A percentile compares a stretch with the other conserved stretches of the same genome.
Conservation (phyloP, 129 eudicot genomes). For the Helianthus tuberosus region DNA sequence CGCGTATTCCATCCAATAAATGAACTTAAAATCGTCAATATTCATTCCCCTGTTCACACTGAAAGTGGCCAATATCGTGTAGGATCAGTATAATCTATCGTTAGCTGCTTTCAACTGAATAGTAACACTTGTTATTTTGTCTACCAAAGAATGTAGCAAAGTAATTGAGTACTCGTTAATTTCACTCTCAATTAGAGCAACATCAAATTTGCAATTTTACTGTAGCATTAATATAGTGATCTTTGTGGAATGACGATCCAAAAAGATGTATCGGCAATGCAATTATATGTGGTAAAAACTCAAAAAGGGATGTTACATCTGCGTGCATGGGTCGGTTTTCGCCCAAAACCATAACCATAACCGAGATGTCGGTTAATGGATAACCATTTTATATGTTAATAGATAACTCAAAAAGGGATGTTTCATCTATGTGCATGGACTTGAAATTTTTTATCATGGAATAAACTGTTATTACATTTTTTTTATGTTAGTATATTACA, state of each 20-base stretch:
- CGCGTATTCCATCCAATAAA: constrained; percentile 98
- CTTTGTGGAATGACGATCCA: constrained; percentile 43
- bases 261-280: constrained; percentile 47
- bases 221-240: constrained; percentile 42
- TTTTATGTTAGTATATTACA: no score
- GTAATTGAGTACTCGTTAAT: constrained; percentile 18
- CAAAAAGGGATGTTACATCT: neutral
- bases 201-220: constrained; percentile 28
- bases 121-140: neutral
- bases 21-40: constrained; percentile 93
- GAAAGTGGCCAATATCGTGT: constrained; percentile 30
- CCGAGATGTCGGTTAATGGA: no score
- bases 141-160: constrained; percentile 23
- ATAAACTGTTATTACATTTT: no score
- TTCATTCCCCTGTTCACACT: constrained; percentile 89
- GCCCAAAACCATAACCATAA: no score
- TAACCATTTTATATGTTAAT: no score
- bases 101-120: neutral
- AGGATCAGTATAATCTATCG: constrained; percentile 19
- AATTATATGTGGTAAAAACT: neutral
- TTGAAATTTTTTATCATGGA: no score
- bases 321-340: no score
- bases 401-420: no score
- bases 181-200: constrained; percentile 30
- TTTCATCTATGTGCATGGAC: no score